Evolutionary conservation across 371 early-diverging fungal species (phyloP).

Genomic region (Mortierella sp.): DNA sequence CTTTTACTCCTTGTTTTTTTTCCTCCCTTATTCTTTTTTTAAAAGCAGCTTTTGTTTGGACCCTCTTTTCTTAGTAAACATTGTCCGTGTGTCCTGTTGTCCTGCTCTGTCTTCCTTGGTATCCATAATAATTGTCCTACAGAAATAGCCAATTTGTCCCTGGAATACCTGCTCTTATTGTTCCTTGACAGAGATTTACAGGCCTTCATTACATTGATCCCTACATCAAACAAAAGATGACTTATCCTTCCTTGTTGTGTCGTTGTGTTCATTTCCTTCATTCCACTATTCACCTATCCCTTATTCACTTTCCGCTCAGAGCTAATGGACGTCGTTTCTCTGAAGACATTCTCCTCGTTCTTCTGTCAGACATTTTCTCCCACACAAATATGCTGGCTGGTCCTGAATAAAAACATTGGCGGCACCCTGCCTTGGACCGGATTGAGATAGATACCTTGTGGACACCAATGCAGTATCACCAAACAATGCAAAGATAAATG

Average conservation of each 20-base stretch:
- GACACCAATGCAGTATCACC: neutral
- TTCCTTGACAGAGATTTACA: neutral
- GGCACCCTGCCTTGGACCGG: neutral
- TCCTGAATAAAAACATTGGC: neutral
- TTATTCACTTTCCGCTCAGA: neutral
- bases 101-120: neutral
- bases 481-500: neutral
- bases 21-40: neutral
- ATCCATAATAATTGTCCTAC: neutral
- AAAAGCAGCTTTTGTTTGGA: neutral
- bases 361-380: constrained; percentile 2
- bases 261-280: neutral
- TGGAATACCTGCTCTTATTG: neutral
- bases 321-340: neutral
- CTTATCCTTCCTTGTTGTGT: neutral
- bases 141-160: neutral
- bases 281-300: neutral
- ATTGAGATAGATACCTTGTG: neutral
- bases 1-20: neutral
- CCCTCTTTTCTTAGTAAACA: neutral
- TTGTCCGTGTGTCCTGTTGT: neutral
- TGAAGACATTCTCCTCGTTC: neutral
- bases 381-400: neutral
- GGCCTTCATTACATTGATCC: neutral
- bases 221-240: neutral